Conservation (phyloP, 345 rosid genomes). For the Aquilaria malaccensis region DNA sequence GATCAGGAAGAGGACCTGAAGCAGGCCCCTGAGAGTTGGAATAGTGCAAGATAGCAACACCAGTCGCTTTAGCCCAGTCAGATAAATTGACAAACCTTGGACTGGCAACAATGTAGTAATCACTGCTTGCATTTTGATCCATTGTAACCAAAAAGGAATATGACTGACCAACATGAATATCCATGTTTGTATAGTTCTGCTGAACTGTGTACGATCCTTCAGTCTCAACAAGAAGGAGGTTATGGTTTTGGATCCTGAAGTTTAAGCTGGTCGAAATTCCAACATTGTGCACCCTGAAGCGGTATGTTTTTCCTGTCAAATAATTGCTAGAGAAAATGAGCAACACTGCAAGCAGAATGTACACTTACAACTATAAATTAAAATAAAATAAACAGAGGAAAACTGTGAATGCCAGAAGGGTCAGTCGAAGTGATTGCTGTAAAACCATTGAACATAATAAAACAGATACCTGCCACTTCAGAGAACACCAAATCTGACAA, state of each 20-base stretch:
- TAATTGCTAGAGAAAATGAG: background rate
- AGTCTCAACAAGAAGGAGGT: slow-evolving; percentile 82
- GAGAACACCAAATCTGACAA: too few relatives aligned
- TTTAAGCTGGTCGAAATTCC: slow-evolving; percentile 87
- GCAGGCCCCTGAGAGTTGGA: slow-evolving; percentile 79
- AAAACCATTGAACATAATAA: too few relatives aligned
- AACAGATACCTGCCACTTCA: too few relatives aligned
- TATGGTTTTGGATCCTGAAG: slow-evolving; percentile 86
- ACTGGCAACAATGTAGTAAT: slow-evolving; percentile 84
- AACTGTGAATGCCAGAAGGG: background rate
- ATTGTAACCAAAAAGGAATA: slow-evolving; percentile 83
- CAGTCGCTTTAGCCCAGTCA: slow-evolving; percentile 40
- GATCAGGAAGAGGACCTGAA: slow-evolving; percentile 84
- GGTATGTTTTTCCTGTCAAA: slow-evolving; percentile 69
- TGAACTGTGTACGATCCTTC: slow-evolving; percentile 93
- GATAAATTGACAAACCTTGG: slow-evolving; percentile 58
- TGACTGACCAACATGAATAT: slow-evolving; percentile 92
- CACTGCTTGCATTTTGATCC: slow-evolving; percentile 81
- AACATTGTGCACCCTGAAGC: slow-evolving; percentile 78
- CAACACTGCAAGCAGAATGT: background rate
- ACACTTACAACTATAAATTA: background rate
- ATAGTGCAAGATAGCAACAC: slow-evolving; percentile 81
- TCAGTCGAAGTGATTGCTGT: background rate
- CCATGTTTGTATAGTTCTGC: slow-evolving; percentile 75
- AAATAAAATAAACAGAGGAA: background rate